Conservation (phyloP, 805 yeast species). For the Candida suzukii region DNA sequence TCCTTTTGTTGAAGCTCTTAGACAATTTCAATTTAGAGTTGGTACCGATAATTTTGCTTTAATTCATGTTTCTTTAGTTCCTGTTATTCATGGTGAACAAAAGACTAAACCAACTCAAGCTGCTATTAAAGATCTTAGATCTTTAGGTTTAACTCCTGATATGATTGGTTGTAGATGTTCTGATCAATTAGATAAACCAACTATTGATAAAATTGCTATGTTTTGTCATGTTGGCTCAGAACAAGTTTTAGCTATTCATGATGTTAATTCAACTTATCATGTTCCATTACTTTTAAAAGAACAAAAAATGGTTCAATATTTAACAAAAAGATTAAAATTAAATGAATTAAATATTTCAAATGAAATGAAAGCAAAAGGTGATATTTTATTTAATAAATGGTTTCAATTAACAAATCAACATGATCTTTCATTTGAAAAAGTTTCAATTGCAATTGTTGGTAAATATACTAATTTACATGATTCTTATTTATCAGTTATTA, state of each 20-base stretch:
- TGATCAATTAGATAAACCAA: conserved; percentile 68
- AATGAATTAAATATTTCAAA: conserved; percentile 35
- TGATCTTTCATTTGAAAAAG: conserved; percentile 79
- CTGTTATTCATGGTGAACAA: conserved; percentile 97
- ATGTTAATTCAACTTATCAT: conserved; percentile 94
- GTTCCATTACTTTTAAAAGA: conserved; percentile 88
- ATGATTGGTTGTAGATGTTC: conserved; percentile 98
- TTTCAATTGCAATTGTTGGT: conserved; percentile 94
- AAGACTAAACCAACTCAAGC: conserved; percentile 99
- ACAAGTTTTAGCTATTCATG: conserved; percentile 95
- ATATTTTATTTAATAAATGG: conserved; percentile 69
- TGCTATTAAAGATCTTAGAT: conserved; percentile 93
- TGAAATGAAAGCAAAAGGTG: conserved; percentile 60
- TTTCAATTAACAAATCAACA: conserved; percentile 65
- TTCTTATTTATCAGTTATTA: conserved; percentile 89
- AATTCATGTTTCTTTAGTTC: conserved; percentile 94
- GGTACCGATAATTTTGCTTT: conserved; percentile 91
- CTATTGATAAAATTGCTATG: conserved; percentile 96
- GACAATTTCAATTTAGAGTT: conserved; percentile 98
- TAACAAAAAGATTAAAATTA: conserved; percentile 62
- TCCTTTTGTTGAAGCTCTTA: conserved; percentile 96
- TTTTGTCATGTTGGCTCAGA: conserved; percentile 98
- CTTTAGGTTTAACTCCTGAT: conserved; percentile 91
- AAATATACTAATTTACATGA: conserved; percentile 95
- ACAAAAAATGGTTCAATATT: conserved; percentile 73